Conservation (phyloP, 495 filamentous ascomycete species). For the Amorphotheca resinae region DNA sequence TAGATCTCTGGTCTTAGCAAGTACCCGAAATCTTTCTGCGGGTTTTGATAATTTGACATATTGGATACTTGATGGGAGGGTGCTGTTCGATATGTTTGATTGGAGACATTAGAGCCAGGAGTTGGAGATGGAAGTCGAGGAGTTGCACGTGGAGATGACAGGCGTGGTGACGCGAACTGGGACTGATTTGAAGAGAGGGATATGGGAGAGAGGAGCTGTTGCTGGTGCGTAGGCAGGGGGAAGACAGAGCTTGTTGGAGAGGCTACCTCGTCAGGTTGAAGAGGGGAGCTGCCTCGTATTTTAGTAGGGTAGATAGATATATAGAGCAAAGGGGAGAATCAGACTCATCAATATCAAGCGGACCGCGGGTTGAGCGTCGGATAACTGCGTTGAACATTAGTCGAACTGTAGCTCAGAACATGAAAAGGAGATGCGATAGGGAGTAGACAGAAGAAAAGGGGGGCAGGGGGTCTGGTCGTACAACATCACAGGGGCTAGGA, state of each 20-base stretch:
- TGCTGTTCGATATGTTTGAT: constrained; percentile 3
- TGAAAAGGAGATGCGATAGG: no score
- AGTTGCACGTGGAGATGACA: constrained; percentile 9
- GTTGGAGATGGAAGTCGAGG: constrained; percentile 19
- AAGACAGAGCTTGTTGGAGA: constrained; percentile 6
- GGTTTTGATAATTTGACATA: background rate
- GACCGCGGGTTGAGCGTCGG: constrained; percentile 3
- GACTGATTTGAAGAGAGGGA: constrained; percentile 5
- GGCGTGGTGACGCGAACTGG: background rate
- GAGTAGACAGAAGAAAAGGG: no score
- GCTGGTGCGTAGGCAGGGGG: constrained; percentile 9
- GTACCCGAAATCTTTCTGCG: constrained; percentile 59
- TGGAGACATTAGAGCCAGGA: constrained; percentile 14
- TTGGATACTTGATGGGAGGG: constrained; percentile 8
- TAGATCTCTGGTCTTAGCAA: constrained; percentile 69
- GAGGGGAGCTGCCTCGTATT: constrained; percentile 7
- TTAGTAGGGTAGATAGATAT: background rate
- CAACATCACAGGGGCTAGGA: no score
- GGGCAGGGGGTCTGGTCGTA: no score
- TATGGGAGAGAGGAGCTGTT: constrained; percentile 12
- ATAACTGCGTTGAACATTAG: background rate
- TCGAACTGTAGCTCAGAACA: no score
- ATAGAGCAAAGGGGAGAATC: background rate
- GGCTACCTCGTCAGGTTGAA: background rate
- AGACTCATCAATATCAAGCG: constrained; percentile 1